phyloP scores from a whole-genome alignment of 1,284 basidiomycete genomes.

The Cryptococcus sp. region DNA sequence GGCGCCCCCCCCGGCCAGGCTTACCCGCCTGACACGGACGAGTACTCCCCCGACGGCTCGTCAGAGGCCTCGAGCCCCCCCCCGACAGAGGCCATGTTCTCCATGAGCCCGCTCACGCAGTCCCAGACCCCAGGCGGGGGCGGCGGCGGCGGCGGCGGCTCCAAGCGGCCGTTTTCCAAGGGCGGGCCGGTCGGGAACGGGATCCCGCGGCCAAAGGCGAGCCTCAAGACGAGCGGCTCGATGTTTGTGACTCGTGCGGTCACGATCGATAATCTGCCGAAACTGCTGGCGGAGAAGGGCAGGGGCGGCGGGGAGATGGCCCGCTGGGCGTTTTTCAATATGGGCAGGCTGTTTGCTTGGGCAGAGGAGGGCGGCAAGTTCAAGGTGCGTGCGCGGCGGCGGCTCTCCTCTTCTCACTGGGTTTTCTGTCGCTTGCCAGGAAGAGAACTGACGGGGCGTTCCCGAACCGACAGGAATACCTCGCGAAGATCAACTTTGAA shows the following conservation, averaged over 20 bases:
- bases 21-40: constrained; percentile 13
- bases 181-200: constrained; percentile 10
- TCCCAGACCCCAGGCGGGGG: constrained; percentile 3
- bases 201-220: constrained; percentile 72
- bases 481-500: constrained; percentile 80
- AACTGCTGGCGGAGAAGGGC: constrained; percentile 60
- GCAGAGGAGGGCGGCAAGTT: constrained; percentile 70
- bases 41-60: constrained; percentile 27
- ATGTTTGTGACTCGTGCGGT: constrained; percentile 84
- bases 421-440: too few species aligned
- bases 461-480: constrained; percentile 66
- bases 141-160: constrained; percentile 12
- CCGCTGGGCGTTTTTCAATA: constrained; percentile 79
- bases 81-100: too few species aligned
- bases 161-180: constrained; percentile 27
- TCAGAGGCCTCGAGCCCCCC: constrained; percentile 5
- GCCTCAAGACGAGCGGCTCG: constrained; percentile 79
- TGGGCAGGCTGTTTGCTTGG: constrained; percentile 75
- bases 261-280: constrained; percentile 69
- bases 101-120: too few species aligned
- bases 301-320: constrained; percentile 69
- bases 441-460: too few species aligned
- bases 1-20: background rate
- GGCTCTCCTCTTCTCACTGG: constrained; percentile 2
- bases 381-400: constrained; percentile 60